Conservation (phyloP, 345 rosid genomes). For the Noccaea bulbosa region DNA sequence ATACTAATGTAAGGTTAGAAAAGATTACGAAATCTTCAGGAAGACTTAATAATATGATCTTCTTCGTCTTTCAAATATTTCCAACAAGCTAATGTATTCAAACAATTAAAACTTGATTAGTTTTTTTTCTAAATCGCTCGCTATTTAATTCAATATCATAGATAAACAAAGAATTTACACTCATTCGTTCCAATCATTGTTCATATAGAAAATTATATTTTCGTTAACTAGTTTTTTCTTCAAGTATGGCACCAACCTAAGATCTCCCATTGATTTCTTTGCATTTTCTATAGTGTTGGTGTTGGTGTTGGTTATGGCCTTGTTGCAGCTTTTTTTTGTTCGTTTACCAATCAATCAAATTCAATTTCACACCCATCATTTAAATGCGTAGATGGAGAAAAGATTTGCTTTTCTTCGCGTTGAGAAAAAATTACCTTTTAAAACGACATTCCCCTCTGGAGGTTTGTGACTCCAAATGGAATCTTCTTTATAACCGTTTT, state of each 20-base stretch:
- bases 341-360: slow-evolving; percentile 3
- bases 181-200: slow-evolving; percentile 18
- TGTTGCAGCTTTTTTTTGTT: not conserved
- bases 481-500: not conserved
- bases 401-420: not conserved
- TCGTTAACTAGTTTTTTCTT: not conserved
- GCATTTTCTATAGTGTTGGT: slow-evolving; percentile 9
- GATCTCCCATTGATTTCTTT: slow-evolving; percentile 23
- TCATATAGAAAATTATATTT: not conserved
- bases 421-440: not conserved
- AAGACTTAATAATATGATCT: slow-evolving; percentile 10
- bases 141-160: slow-evolving; percentile 10
- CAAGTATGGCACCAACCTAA: slow-evolving; percentile 25
- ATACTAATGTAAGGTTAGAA: slow-evolving; percentile 6
- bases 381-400: not conserved
- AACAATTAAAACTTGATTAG: slow-evolving; percentile 12
- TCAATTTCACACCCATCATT: not conserved
- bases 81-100: slow-evolving; percentile 17
- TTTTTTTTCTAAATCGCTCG: too few relatives aligned
- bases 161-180: slow-evolving; percentile 7
- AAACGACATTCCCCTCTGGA: not conserved
- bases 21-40: slow-evolving; percentile 33
- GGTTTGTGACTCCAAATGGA: not conserved
- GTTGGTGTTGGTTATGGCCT: slow-evolving; percentile 21
- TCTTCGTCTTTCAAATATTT: slow-evolving; percentile 11